Conservation (phyloP, 1,139 yeast species). For the Yamadazyma triangularis region DNA sequence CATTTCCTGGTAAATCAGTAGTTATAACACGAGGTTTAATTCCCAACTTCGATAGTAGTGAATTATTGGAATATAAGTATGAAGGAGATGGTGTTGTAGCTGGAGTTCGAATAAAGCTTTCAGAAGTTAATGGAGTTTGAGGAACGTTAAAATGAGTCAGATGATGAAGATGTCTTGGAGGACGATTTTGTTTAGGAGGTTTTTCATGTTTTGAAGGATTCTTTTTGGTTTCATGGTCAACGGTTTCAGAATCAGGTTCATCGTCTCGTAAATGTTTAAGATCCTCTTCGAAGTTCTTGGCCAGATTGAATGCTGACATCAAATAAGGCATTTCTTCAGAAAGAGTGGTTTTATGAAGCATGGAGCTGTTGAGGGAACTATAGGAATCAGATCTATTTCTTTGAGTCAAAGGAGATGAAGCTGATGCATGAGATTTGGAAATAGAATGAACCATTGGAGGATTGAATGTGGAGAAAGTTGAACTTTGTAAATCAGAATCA, state of each 20-base stretch:
- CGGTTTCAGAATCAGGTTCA: conserved; percentile 12
- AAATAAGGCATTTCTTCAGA: conserved; percentile 54
- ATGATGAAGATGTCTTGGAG: neutral
- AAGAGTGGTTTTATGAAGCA: conserved; percentile 42
- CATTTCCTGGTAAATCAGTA: conserved; percentile 8
- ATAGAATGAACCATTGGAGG: conserved; percentile 43
- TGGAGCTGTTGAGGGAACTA: conserved; percentile 24
- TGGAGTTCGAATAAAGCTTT: conserved; percentile 26
- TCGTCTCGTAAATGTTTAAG: conserved; percentile 33
- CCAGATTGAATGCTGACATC: conserved; percentile 55
- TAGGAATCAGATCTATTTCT: conserved; percentile 22
- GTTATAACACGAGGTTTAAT: conserved; percentile 43
- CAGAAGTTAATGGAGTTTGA: conserved; percentile 29
- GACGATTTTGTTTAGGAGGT: neutral
- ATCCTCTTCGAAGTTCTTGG: conserved; percentile 48
- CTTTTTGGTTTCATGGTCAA: conserved; percentile 2
- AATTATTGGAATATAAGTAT: conserved; percentile 30
- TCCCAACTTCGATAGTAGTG: conserved; percentile 37
- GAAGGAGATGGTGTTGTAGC: conserved; percentile 22
- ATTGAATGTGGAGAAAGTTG: conserved; percentile 25
- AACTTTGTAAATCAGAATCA: conserved; percentile 27
- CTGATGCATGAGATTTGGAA: conserved; percentile 20
- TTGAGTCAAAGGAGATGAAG: conserved; percentile 4
- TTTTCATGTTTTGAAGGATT: neutral
- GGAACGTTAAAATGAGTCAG: conserved; percentile 22